Base-by-base conservation (phyloP, 331 rosid species). In the Phaseolus coccineus region DNA sequence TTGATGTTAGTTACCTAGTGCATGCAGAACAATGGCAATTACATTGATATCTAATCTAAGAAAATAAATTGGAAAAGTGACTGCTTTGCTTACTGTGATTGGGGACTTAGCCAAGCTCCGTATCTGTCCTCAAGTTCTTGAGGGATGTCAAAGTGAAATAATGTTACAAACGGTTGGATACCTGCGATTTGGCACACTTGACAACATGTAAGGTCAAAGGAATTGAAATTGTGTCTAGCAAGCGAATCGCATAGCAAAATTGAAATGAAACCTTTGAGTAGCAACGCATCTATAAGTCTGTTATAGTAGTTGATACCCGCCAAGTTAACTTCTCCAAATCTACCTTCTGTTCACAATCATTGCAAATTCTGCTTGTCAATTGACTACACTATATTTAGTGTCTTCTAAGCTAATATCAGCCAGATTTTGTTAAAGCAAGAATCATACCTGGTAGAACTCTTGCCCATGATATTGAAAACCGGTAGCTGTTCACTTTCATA, bases 51-150 rank as follows among this genome's bases (percentile, higher is more conserved):
- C 15, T 24, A 63, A 14, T 4, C 50, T 3, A 33, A 28, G 6
- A 30, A 58, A 81, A n/a, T 35, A 30, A 67, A 9, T 56, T 3
- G 47, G 74, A 68, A 33, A 74, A 67, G 4, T 44, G 44, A 57
- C 57, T 44, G 56, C 90, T 79, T 86, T 44, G 56, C 90, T 79
- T 86, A 89, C 96, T 62, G 88, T 71, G 81, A 35, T 64, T 77
- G 64, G 46, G 89, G 80, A 77, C 88, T 87, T 19, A 89, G 86
- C 93, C 93, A 89, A 72, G 67, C 76, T 62, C 89, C 89, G 73
- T 87, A 91, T 85, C 76, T 84, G n/a, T 87, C 89, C 66, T 91
- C 90, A 10, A 91, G 92, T 72, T 86, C 90, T 67, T 89, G 90
- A 63, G 96, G 96, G 65, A 79, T 33, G 69, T 89, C 93, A 64